Base-by-base conservation (phyloP, 805 yeast genomes). In the Pichia occidentalis region DNA sequence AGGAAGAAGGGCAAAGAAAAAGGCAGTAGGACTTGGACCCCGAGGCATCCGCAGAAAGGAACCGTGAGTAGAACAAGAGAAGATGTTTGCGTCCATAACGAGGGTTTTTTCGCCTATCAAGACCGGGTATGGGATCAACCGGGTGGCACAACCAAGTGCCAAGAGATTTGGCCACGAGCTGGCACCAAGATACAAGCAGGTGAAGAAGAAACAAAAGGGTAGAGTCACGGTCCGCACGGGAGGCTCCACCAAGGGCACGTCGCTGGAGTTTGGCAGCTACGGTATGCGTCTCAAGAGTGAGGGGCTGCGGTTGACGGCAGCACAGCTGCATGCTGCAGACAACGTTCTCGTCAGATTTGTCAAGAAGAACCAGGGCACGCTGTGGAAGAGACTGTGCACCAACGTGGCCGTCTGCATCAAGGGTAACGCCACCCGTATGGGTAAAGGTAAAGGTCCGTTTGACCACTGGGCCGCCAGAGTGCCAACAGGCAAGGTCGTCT, bases 351-450 rank as follows among this genome's bases (percentile, higher is more conserved):
- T 78, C 77, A 76, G 95, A 63, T 77, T 80, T 44, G 78, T 87
- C 54, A 77, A 95, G 61, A 85, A 88, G 13, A 65, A 79, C 30
- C 76, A 77, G 14, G 94, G 94, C 28, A 65, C 73, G 49, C 67
- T 87, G 37, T 79, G 82, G 72, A 80, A 90, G 50, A 75, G 97
- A 56, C 68, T 88, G 40, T 76, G 79, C 35, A 82, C 95, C 17
- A 81, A 84, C 57, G 73, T 86, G 37, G 92, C 97, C 0, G 95
- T 92, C 10, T 87, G 96, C 63, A 77, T 85, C 45, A 92, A 92
- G 67, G 98, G 98, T 67, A 92, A 92, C 61, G 96, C 92, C 60
- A 86, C 96, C 9, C 92, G 98, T 80, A 92, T 92, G 98, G 98
- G 98, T 69, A 92, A 92, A 63, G 98, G 98, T 68, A 92, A 92